These are phyloP conservation scores for Jackrogersella minutella DNA, from an alignment of 495 filamentous ascomycete species.

Conservation along the genomic window DNA sequence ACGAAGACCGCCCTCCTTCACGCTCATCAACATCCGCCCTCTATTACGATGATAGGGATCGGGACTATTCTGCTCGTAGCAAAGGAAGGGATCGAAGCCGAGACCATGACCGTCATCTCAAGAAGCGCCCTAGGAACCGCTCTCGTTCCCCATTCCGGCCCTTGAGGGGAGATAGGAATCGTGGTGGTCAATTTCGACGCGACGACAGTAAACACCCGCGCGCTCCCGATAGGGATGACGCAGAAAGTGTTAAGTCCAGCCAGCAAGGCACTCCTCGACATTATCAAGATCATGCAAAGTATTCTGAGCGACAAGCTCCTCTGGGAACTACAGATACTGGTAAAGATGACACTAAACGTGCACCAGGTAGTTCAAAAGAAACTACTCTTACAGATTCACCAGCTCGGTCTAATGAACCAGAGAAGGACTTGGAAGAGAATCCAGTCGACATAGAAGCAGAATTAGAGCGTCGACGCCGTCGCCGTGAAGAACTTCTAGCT, in stretches of 20 bases:
- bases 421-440: constrained; percentile 56
- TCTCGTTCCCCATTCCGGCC: constrained; percentile 70
- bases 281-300: constrained; percentile 35
- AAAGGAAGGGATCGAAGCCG: constrained; percentile 40
- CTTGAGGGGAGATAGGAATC: constrained; percentile 52
- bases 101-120: constrained; percentile 53
- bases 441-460: constrained; percentile 78
- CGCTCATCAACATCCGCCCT: constrained; percentile 55
- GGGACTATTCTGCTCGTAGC: constrained; percentile 40
- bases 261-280: constrained; percentile 37
- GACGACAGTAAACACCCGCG: constrained; percentile 37
- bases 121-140: constrained; percentile 71
- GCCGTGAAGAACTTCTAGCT: constrained; percentile 87
- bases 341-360: constrained; percentile 72
- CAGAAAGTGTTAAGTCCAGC: constrained; percentile 33
- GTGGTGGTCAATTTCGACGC: constrained; percentile 46
- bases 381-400: constrained; percentile 24
- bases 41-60: constrained; percentile 63
- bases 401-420: constrained; percentile 39
- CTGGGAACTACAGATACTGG: constrained; percentile 50
- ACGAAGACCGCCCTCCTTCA: constrained; percentile 68
- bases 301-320: constrained; percentile 41
- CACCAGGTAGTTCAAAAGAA: constrained; percentile 65
- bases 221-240: constrained; percentile 25
- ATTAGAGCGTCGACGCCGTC: constrained; percentile 85